phyloP scores from a whole-genome alignment of 345 rosid genomes.

The Sonneratia alba region DNA sequence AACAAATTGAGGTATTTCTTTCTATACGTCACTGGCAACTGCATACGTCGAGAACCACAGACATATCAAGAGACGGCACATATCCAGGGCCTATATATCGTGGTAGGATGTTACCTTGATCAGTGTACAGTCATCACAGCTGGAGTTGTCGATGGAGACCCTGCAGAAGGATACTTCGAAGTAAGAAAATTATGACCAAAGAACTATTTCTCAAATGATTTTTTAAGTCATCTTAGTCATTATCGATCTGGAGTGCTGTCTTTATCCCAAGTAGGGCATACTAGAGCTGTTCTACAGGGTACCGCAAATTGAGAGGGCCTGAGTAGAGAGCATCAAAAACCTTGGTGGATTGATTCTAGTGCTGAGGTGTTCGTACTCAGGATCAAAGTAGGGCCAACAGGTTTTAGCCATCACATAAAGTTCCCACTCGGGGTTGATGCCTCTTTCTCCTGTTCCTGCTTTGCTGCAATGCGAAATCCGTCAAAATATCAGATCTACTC shows the following conservation, averaged over 20 bases:
- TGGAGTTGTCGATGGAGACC: conserved; percentile 77
- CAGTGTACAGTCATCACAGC: conserved; percentile 59
- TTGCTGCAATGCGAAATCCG: not conserved
- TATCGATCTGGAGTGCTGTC: too few species aligned
- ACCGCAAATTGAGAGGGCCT: not conserved
- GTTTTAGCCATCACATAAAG: conserved; percentile 27
- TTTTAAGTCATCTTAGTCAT: not conserved
- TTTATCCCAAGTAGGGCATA: not conserved
- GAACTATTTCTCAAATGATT: not conserved
- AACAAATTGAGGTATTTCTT: not conserved
- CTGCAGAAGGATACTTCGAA: conserved; percentile 25
- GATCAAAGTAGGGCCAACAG: conserved; percentile 60
- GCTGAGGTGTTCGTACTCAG: conserved; percentile 86
- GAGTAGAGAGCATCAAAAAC: conserved; percentile 21
- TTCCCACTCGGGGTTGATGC: not conserved
- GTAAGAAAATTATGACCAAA: not conserved
- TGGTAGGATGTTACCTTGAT: conserved; percentile 43
- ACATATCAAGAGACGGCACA: too few species aligned
- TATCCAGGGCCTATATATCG: too few species aligned
- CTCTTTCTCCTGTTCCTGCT: not conserved
- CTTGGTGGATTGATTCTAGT: conserved; percentile 89
- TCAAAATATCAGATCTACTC: not conserved
- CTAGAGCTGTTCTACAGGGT: not conserved
- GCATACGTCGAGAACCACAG: not conserved
- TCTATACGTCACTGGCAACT: not conserved